Conservation (phyloP, 139 green algal species). For the Ostreobium quekettii region DNA sequence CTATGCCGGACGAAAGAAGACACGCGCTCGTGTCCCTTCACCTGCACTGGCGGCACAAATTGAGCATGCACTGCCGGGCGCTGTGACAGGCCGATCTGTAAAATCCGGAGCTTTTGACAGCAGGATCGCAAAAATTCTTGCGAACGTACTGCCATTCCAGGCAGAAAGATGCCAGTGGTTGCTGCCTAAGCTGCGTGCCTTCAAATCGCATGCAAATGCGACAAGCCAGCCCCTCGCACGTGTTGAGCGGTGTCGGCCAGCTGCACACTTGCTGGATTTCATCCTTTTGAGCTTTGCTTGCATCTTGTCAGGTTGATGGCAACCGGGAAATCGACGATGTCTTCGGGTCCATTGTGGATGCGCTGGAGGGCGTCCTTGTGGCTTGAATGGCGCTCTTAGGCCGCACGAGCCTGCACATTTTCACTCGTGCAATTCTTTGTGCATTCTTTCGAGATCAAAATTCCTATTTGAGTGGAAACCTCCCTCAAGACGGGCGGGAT, state of each 20-base stretch:
- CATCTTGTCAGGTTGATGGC: conserved; percentile 57
- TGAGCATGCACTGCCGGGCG: background rate
- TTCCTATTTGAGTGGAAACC: too few relatives aligned
- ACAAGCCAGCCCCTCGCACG: background rate
- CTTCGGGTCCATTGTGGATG: conserved; percentile 45
- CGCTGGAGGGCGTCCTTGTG: too few relatives aligned
- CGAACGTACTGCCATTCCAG: background rate
- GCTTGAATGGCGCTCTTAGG: too few relatives aligned
- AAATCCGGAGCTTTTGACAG: background rate
- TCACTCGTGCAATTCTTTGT: too few relatives aligned
- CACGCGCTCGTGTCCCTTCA: background rate
- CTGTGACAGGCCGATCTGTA: background rate
- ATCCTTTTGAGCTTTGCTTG: conserved; percentile 4
- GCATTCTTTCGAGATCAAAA: too few relatives aligned
- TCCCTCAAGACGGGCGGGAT: too few relatives aligned
- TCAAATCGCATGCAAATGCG: background rate
- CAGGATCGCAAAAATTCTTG: background rate
- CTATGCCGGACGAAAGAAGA: background rate
- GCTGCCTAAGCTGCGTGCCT: background rate
- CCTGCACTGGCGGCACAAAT: background rate
- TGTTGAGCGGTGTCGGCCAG: background rate
- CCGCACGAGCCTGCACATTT: too few relatives aligned
- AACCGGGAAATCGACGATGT: conserved; percentile 63
- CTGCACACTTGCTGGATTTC: background rate
- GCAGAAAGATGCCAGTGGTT: background rate